phyloP scores from a whole-genome alignment of 768 basidiomycete species.

The Porphyrellus cyaneotinctus region DNA sequence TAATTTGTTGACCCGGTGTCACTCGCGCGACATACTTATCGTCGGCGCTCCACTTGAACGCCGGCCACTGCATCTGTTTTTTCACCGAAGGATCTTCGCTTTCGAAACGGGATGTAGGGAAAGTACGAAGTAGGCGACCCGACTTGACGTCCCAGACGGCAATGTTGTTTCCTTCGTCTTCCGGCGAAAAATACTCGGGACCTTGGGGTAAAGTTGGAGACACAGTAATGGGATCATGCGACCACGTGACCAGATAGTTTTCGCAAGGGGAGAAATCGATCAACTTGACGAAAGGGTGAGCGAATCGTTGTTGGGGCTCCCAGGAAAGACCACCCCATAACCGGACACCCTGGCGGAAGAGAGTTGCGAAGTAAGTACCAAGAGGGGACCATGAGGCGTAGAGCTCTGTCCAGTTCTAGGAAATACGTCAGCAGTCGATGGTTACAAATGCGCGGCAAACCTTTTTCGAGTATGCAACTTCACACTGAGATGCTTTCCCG shows the following conservation, averaged over 20 bases:
- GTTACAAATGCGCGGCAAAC: slow-evolving; percentile 40
- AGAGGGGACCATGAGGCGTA: slow-evolving; percentile 97
- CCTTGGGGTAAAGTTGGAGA: slow-evolving; percentile 79
- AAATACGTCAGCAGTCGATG: slow-evolving; percentile 10
- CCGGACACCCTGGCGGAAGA: slow-evolving; percentile 93
- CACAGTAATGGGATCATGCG: slow-evolving; percentile 86
- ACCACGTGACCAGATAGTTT: slow-evolving; percentile 96
- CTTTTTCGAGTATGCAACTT: slow-evolving; percentile 68
- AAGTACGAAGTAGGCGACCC: slow-evolving; percentile 87
- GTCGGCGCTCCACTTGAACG: slow-evolving; percentile 95
- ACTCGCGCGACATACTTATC: slow-evolving; percentile 91
- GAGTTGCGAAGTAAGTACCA: slow-evolving; percentile 91
- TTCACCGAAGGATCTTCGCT: slow-evolving; percentile 55
- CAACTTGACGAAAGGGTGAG: slow-evolving; percentile 91
- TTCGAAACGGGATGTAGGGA: slow-evolving; percentile 61
- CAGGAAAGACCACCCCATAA: slow-evolving; percentile 94
- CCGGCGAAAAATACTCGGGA: slow-evolving; percentile 81
- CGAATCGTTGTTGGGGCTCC: slow-evolving; percentile 85
- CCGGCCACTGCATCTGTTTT: slow-evolving; percentile 92
- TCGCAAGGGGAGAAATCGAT: slow-evolving; percentile 98
- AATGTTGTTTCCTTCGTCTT: slow-evolving; percentile 94
- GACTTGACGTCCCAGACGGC: slow-evolving; percentile 99
- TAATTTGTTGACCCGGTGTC: slow-evolving; percentile 89
- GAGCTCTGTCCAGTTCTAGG: slow-evolving; percentile 91
- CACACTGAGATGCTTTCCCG: slow-evolving; percentile 83